Evolutionary conservation across 2,329 filamentous ascomycete genomes (phyloP), one percentile per base, ranked within the genome.

Genomic region (Saccharata proteae): DNA sequence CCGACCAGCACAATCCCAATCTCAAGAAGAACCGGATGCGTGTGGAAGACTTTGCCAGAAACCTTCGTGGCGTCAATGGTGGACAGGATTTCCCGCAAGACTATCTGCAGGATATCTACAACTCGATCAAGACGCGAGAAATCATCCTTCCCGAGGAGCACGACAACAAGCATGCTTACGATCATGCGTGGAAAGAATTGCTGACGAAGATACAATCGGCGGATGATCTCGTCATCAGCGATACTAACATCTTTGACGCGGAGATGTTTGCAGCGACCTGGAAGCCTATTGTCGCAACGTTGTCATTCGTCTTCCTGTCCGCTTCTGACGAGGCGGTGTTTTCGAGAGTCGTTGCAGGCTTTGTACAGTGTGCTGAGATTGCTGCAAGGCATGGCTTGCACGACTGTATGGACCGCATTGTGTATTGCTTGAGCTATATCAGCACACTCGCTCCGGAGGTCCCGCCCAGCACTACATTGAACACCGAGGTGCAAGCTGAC

Each of bases 281-380:
- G 90, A 85, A 75, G 51, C 88, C 92, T 0, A 85, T 98, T 29
- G 71, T 98, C 21, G 86, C 90, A 3, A 96, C 92, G 0, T 64
- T 98, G 33, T 92, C 90, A 9, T 98, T 96, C 50, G 90, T 98
- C 3, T 98, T 98, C 62, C 93, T 96, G 79, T 96, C 88, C 20
- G 92, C 92, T 11, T 93, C 85, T 0, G 92, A 98, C 48, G 90
- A 98, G 52, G 74, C 88, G 1, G 90, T 98, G 3, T 98, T 93
- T 51, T 83, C 83, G 20, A 75, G 90, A 37, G 81, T 98, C 12
- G 84, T 96, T 16, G 82, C 82, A 28, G 90, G 90, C 2, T 98
- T 98, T 48, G 84, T 93, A 45, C 88, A 98, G 54, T 96, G 88
- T 52, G 86, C 90, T 12, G 79, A 83, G 37, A 93, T 98, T 42